Base-by-base conservation (phyloP, 2,329 filamentous ascomycete species). In the Metarhizium rileyi region DNA sequence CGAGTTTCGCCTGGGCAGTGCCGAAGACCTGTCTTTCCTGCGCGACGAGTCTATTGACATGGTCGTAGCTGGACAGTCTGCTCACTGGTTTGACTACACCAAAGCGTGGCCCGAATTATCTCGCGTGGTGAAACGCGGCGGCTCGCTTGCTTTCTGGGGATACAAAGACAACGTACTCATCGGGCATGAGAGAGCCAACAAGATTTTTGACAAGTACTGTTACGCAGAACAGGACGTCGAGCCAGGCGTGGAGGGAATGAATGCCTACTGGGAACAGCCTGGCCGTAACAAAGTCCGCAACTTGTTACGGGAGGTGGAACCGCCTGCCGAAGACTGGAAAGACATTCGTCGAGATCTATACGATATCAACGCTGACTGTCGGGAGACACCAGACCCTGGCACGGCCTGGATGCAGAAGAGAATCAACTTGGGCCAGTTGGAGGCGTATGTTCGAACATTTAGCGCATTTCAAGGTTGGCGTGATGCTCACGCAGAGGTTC, bases 81-180 rank as follows among this genome's bases (percentile, higher is more conserved):
- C 80, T 38, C 82, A 86, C 60, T 86, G 81, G 81, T 86, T 86
- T 61, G 72, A 84, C 60, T 79, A 77, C 57, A 38, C 53, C 7
- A 69, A 66, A 36, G 70, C 75, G 3, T 85, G 78, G 76, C 71
- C 71, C 0, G 74, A 78, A 57, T 60, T 84, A 50, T 66, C 66
- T 9, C 70, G 78, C 12, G 72, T 80, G 7, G 64, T 83, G 38
- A 70, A 74, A 45, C 61, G 63, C 2, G 76, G 76, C 14, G 81
- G 80, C 16, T 78, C 77, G 0, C 56, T 85, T n/a, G 80, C 80
- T 0, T 80, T 82, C 59, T 84, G 76, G 77, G 80, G 80, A 2
- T 85, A 85, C 63, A 80, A 78, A 57, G 81, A 85, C 63, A 80
- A 77, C 58, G 68, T 80, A 30, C 71, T 85, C 47, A 63, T 80